phyloP scores from a whole-genome alignment of 179 eudicot species.

The Spergularia azorica region DNA sequence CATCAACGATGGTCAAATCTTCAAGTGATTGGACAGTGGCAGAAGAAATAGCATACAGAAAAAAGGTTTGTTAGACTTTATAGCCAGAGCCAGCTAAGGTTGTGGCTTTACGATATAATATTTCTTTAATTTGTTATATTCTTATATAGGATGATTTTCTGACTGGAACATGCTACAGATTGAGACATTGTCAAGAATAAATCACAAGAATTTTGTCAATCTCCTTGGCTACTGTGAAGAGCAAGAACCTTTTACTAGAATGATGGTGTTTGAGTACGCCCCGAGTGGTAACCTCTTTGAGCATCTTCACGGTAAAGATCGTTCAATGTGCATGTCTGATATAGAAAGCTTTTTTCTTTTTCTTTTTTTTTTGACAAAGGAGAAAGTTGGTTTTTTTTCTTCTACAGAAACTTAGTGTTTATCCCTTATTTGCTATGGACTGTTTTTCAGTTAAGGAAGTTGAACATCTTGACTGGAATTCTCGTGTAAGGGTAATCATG shows the following conservation, averaged over 20 bases:
- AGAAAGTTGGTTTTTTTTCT: too few species aligned
- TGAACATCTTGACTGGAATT: conserved; percentile 85
- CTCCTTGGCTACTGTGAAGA: conserved; percentile 96
- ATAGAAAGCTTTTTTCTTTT: too few species aligned
- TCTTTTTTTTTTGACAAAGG: too few species aligned
- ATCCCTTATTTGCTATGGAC: neutral
- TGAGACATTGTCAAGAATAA: conserved; percentile 76
- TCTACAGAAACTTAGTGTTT: too few species aligned
- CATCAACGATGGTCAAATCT: conserved; percentile 54
- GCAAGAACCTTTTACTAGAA: conserved; percentile 76
- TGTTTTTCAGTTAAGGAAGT: conserved; percentile 60
- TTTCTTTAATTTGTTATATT: neutral
- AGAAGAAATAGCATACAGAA: conserved; percentile 62
- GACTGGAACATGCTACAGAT: conserved; percentile 45
- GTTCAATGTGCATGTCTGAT: neutral
- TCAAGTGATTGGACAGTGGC: conserved; percentile 68
- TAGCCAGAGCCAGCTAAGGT: neutral
- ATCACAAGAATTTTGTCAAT: conserved; percentile 94
- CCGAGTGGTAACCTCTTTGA: conserved; percentile 84
- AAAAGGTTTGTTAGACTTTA: conserved; percentile 53
- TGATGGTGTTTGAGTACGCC: conserved; percentile 96
- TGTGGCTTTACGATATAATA: neutral
- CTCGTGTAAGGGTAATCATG: conserved; percentile 77
- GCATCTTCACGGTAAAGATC: conserved; percentile 77
- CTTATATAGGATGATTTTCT: neutral